These are phyloP conservation scores for Spathaspora girioi DNA, from an alignment of 805 yeast genomes.

Conservation along the genomic window DNA sequence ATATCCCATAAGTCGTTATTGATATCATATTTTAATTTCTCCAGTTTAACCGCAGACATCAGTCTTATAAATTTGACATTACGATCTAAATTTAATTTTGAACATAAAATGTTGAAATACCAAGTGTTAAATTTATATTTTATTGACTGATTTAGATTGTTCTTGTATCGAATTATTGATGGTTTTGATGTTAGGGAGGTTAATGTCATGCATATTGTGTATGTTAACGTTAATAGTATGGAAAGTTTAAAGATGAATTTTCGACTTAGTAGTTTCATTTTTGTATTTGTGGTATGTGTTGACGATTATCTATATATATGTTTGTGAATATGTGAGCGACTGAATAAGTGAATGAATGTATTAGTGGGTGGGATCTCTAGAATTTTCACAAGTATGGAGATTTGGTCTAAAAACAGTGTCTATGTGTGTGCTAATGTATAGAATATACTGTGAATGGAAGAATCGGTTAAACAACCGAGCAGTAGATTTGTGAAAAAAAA, in stretches of 20 bases:
- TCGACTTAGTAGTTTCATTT: slow-evolving; percentile 8
- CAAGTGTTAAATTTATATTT: slow-evolving; percentile 14
- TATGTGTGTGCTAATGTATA: too few species aligned
- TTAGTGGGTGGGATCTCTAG: too few species aligned
- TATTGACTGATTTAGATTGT: slow-evolving; percentile 12
- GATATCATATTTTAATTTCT: slow-evolving; percentile 10
- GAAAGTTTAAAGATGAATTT: slow-evolving; percentile 9
- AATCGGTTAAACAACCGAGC: too few species aligned
- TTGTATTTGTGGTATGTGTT: not conserved
- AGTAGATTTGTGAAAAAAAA: too few species aligned
- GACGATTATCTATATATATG: too few species aligned
- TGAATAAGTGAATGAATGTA: too few species aligned
- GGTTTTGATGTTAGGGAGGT: slow-evolving; percentile 7
- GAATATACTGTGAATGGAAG: too few species aligned
- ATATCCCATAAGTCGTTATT: slow-evolving; percentile 23
- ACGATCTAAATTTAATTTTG: slow-evolving; percentile 14
- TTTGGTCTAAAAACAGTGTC: too few species aligned
- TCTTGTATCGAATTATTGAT: slow-evolving; percentile 10
- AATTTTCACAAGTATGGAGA: too few species aligned
- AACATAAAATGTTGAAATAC: slow-evolving; percentile 16
- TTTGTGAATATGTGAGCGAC: too few species aligned
- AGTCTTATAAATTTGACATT: slow-evolving; percentile 9
- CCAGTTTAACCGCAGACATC: slow-evolving; percentile 9
- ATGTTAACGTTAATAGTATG: slow-evolving; percentile 8
- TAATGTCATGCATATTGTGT: slow-evolving; percentile 7